Conservation (phyloP, 2,329 filamentous ascomycete genomes). For the Graphilbum ipis-grandicollis region DNA sequence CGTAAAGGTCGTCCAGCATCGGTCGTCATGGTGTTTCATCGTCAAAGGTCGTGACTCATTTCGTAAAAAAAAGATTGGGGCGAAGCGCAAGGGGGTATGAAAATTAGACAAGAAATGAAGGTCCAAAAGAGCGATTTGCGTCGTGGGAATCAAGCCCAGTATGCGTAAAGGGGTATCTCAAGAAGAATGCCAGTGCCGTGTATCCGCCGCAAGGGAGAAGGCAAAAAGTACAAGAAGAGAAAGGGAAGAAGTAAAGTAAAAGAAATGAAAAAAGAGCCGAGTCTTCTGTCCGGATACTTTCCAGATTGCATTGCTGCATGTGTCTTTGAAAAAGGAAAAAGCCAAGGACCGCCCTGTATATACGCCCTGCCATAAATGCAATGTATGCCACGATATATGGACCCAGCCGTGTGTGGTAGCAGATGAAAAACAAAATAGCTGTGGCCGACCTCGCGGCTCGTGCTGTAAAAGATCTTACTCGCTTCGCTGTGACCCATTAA, state of each 20-base stretch:
- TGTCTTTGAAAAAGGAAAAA: conserved; percentile 11
- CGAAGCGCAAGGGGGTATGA: not conserved
- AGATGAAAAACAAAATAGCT: conserved; percentile 12
- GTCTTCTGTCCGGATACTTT: conserved; percentile 2
- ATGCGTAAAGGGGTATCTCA: conserved; percentile 6
- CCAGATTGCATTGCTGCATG: conserved; percentile 9
- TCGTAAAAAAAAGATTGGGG: not conserved
- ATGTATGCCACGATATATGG: conserved; percentile 28
- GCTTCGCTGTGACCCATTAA: conserved; percentile 16
- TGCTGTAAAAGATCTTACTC: conserved; percentile 14
- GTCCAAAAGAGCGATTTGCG: conserved; percentile 4
- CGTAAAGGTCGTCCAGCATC: conserved; percentile 4
- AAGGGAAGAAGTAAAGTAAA: conserved; percentile 8
- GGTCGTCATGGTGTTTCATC: conserved; percentile 4
- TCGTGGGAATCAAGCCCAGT: conserved; percentile 1
- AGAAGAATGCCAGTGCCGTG: conserved; percentile 10
- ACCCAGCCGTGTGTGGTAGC: conserved; percentile 34
- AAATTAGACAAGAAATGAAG: conserved; percentile 8
- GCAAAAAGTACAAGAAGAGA: conserved; percentile 14
- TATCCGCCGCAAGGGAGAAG: conserved; percentile 11
- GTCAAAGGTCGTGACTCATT: conserved; percentile 8
- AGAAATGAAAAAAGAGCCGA: conserved; percentile 11
- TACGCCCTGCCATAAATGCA: conserved; percentile 37
- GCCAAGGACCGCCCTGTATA: conserved; percentile 26
- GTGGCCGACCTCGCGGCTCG: conserved; percentile 31